Percentiles rank a stretch among this genome's conserved stretches.
phyloP scores from a whole-genome alignment of 78 protist genomes.

The Planoprotostelium fungivorum region DNA sequence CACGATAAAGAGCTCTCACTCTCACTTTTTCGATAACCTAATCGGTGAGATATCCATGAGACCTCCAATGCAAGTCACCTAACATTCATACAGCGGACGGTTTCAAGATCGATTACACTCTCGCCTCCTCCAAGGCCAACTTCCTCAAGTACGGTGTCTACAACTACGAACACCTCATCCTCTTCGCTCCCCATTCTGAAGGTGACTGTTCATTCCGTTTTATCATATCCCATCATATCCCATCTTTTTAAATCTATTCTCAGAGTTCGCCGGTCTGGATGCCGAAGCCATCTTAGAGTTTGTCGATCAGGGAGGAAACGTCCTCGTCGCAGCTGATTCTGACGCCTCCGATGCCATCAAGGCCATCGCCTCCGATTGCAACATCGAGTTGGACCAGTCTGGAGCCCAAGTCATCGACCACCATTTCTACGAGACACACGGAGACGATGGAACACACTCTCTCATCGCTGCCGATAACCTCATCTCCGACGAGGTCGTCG shows the following conservation, averaged over 20 bases:
- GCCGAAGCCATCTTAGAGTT: slow-evolving; percentile 28
- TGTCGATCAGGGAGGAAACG: slow-evolving; percentile 67
- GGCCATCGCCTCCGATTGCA: slow-evolving; percentile 65
- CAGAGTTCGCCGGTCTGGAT: slow-evolving; percentile 36
- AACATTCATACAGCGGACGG: slow-evolving; percentile 22
- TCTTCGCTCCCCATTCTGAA: slow-evolving; percentile 59
- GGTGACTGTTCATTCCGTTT: neutral
- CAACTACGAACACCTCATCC: slow-evolving; percentile 43
- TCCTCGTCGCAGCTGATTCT: slow-evolving; percentile 55
- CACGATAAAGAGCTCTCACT: slow-evolving; percentile 30
- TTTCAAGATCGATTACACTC: slow-evolving; percentile 25
- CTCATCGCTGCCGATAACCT: slow-evolving; percentile 36
- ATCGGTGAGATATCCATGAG: slow-evolving; percentile 12
- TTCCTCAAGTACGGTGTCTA: slow-evolving; percentile 56
- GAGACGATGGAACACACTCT: slow-evolving; percentile 36
- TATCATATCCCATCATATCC: neutral
- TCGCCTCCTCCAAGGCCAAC: slow-evolving; percentile 10
- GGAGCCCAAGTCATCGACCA: slow-evolving; percentile 62
- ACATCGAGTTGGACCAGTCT: slow-evolving; percentile 69
- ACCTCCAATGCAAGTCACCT: neutral
- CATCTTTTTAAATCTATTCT: no score
- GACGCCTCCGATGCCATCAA: slow-evolving; percentile 55
- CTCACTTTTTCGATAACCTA: slow-evolving; percentile 40
- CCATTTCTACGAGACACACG: slow-evolving; percentile 38
- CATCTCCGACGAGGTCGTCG: slow-evolving; percentile 42